Percentiles rank a stretch among this genome's conserved stretches.
phyloP scores from a whole-genome alignment of 1,139 yeast species.

The Blastobotrys elegans region DNA sequence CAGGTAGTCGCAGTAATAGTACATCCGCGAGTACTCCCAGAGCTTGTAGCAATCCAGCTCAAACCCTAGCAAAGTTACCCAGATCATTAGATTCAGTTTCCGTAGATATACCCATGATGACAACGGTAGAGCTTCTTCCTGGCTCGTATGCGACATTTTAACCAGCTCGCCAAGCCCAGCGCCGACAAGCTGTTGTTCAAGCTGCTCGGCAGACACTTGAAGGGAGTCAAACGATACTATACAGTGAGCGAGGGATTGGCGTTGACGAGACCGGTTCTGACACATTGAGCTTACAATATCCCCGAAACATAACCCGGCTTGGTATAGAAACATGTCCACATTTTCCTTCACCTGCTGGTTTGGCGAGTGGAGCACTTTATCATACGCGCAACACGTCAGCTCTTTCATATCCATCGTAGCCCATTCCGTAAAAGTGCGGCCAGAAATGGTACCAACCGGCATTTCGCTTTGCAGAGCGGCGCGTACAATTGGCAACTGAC shows the following conservation, averaged over 20 bases:
- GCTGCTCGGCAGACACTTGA: conserved; percentile 83
- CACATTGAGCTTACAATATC: conserved; percentile 56
- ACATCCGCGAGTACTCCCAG: conserved; percentile 65
- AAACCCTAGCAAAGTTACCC: conserved; percentile 68
- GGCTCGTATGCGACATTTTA: conserved; percentile 14
- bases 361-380: conserved; percentile 15
- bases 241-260: conserved; percentile 35
- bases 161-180: conserved; percentile 10
- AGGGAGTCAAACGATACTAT: conserved; percentile 68
- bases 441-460: conserved; percentile 18
- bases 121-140: conserved; percentile 45
- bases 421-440: conserved; percentile 27
- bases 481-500: conserved; percentile 29
- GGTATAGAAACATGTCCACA: conserved; percentile 25
- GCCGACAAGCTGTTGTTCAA: conserved; percentile 43
- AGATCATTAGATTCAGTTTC: conserved; percentile 66
- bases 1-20: conserved; percentile 61
- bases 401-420: conserved; percentile 32
- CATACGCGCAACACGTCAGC: conserved; percentile 23
- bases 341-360: conserved; percentile 14
- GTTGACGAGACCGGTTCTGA: conserved; percentile 42
- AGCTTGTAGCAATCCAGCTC: conserved; percentile 69
- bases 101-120: conserved; percentile 63
- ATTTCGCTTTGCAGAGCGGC: conserved; percentile 28
- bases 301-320: conserved; percentile 30